Conservation (phyloP, 768 basidiomycete genomes). For the Trichaptum fuscoviolaceum region DNA sequence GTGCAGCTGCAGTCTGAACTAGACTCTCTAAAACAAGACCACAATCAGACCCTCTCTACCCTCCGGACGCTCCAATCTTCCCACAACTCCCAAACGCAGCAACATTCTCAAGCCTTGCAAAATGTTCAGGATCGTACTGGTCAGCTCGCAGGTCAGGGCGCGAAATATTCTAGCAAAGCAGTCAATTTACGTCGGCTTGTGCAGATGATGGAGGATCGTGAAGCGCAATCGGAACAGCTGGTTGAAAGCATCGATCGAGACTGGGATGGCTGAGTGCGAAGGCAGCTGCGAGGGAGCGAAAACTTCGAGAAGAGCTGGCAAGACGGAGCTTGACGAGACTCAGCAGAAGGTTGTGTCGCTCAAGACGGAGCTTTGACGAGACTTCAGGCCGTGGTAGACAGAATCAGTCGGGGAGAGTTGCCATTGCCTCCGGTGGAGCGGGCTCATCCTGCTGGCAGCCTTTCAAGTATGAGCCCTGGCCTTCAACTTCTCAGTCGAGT, state of each 20-base stretch:
- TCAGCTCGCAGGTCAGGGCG: slow-evolving; percentile 80
- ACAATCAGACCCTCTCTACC: slow-evolving; percentile 59
- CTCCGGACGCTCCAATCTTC: slow-evolving; percentile 71
- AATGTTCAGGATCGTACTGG: slow-evolving; percentile 71
- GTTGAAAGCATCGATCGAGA: slow-evolving; percentile 81
- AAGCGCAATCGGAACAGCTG: slow-evolving; percentile 76
- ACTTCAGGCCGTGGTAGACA: slow-evolving; percentile 12
- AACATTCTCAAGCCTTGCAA: slow-evolving; percentile 71
- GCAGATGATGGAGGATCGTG: slow-evolving; percentile 81
- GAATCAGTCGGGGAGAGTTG: slow-evolving; percentile 68
- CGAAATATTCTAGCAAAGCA: slow-evolving; percentile 74
- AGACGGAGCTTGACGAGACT: slow-evolving; percentile 53
- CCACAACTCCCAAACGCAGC: slow-evolving; percentile 64
- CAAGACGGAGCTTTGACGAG: too few relatives aligned
- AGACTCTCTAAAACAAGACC: slow-evolving; percentile 65
- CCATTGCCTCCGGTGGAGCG: slow-evolving; percentile 37
- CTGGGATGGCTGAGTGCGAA: slow-evolving; percentile 71
- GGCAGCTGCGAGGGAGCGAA: slow-evolving; percentile 61
- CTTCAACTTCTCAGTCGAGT: slow-evolving; percentile 79
- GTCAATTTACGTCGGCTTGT: slow-evolving; percentile 70
- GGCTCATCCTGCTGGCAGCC: slow-evolving; percentile 44
- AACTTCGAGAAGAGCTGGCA: slow-evolving; percentile 63
- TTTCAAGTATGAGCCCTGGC: slow-evolving; percentile 78
- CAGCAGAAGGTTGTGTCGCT: too few relatives aligned
- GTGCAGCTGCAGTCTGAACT: slow-evolving; percentile 70